A percentile compares a stretch with the other conserved stretches of the same genome.
Evolutionary conservation across 257 asterid species (phyloP).

Genomic region (Solanum commersonii): DNA sequence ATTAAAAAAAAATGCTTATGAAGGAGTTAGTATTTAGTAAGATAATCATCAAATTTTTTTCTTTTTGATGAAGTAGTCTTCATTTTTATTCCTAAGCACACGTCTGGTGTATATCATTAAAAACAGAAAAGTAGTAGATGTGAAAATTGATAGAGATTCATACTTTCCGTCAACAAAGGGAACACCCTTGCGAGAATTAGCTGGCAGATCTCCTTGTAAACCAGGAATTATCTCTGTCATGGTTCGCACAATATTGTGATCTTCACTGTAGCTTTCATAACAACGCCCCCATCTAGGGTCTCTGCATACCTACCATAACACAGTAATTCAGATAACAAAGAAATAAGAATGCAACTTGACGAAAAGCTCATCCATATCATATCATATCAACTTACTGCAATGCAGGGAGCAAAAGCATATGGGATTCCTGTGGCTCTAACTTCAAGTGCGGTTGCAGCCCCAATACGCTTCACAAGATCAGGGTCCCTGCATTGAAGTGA

Average conservation of each 20-base stretch:
- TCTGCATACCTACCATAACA: slow-evolving; percentile 5
- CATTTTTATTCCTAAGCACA: neutral
- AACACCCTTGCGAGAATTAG: neutral
- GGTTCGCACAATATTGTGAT: slow-evolving; percentile 12
- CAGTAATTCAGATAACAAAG: neutral
- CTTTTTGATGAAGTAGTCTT: neutral
- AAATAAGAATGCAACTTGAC: neutral
- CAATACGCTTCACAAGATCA: slow-evolving; percentile 21
- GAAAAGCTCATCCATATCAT: neutral
- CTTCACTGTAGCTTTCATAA: slow-evolving; percentile 33
- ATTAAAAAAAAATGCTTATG: neutral
- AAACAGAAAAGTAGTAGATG: neutral
- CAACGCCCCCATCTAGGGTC: slow-evolving; percentile 38
- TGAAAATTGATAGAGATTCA: neutral
- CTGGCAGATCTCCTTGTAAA: slow-evolving; percentile 29
- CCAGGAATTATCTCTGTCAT: slow-evolving; percentile 25
- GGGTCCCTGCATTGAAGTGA: slow-evolving; percentile 16
- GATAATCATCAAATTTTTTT: neutral
- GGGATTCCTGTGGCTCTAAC: slow-evolving; percentile 35
- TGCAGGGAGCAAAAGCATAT: slow-evolving; percentile 30
- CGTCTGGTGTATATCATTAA: neutral
- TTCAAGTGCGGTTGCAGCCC: slow-evolving; percentile 36
- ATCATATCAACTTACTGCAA: slow-evolving; percentile 18
- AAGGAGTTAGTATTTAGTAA: neutral
- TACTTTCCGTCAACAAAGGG: slow-evolving; percentile 27